Conservation (phyloP, 2,329 filamentous ascomycete genomes). For the Aspergillus ochraceus region DNA sequence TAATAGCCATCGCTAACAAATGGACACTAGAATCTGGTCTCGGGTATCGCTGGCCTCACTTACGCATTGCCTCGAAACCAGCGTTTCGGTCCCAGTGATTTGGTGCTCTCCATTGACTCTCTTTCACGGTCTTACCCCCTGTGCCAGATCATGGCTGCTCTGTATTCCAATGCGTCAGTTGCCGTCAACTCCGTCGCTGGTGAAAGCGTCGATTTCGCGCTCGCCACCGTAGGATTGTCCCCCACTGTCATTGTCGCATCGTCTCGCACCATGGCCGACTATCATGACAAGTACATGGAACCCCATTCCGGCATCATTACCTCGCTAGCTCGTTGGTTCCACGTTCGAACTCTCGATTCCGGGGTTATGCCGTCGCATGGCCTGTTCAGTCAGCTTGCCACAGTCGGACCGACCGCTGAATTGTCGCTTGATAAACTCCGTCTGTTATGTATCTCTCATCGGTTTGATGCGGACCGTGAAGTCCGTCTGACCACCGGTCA, state of each 20-base stretch:
- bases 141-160: slow-evolving; percentile 73
- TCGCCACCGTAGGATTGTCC: slow-evolving; percentile 71
- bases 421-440: slow-evolving; percentile 67
- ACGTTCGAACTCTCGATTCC: slow-evolving; percentile 67
- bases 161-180: slow-evolving; percentile 81
- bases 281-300: slow-evolving; percentile 62
- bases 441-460: slow-evolving; percentile 76
- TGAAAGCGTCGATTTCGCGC: slow-evolving; percentile 65
- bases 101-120: slow-evolving; percentile 81
- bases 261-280: slow-evolving; percentile 68
- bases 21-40: slow-evolving; percentile 67
- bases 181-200: slow-evolving; percentile 87
- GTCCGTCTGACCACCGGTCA: slow-evolving; percentile 67
- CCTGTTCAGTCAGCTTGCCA: slow-evolving; percentile 53
- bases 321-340: slow-evolving; percentile 68
- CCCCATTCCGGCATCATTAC: slow-evolving; percentile 64
- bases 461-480: slow-evolving; percentile 59
- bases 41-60: slow-evolving; percentile 77
- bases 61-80: slow-evolving; percentile 73
- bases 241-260: slow-evolving; percentile 82
- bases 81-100: slow-evolving; percentile 70
- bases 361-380: slow-evolving; percentile 73
- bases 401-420: slow-evolving; percentile 40
- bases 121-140: slow-evolving; percentile 79
- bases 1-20: background rate